Conservation (phyloP, 202 grass and related monocot genomes). For the Zoysia matrella region DNA sequence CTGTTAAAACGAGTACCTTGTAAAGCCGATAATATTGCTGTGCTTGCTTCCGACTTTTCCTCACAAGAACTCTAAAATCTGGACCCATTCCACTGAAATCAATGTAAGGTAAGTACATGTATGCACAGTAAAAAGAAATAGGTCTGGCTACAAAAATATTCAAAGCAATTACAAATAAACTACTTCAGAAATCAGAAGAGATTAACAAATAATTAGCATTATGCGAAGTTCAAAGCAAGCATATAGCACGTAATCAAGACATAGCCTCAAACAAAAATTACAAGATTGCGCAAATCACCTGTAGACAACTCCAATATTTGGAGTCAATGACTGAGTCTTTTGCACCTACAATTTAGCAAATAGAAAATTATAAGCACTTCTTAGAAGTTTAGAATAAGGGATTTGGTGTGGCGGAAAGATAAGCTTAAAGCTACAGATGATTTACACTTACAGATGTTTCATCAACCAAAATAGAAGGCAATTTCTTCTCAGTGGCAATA, state of each 20-base stretch:
- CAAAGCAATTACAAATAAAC: neutral
- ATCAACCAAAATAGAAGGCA: conserved; percentile 59
- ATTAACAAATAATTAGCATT: no score
- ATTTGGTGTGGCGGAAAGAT: conserved; percentile 1
- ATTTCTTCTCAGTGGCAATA: conserved; percentile 54
- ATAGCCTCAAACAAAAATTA: conserved; percentile 23
- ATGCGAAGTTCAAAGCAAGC: neutral
- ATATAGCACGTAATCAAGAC: neutral
- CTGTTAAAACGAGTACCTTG: conserved; percentile 62
- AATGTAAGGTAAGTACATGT: conserved; percentile 29
- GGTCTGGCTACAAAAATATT: neutral
- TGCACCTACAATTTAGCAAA: conserved; percentile 70
- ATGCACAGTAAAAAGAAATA: neutral
- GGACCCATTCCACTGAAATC: conserved; percentile 93
- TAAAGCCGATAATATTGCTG: conserved; percentile 95
- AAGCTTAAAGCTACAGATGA: neutral
- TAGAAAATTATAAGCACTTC: conserved; percentile 34
- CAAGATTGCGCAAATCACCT: conserved; percentile 54
- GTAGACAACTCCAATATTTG: conserved; percentile 98
- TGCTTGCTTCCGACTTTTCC: conserved; percentile 96
- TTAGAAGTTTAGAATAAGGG: neutral
- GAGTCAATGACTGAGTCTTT: conserved; percentile 24
- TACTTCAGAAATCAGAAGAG: no score
- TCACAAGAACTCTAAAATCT: conserved; percentile 94
- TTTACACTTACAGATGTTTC: conserved; percentile 69